phyloP scores from a whole-genome alignment of 345 rosid genomes.

The Boechera stricta region DNA sequence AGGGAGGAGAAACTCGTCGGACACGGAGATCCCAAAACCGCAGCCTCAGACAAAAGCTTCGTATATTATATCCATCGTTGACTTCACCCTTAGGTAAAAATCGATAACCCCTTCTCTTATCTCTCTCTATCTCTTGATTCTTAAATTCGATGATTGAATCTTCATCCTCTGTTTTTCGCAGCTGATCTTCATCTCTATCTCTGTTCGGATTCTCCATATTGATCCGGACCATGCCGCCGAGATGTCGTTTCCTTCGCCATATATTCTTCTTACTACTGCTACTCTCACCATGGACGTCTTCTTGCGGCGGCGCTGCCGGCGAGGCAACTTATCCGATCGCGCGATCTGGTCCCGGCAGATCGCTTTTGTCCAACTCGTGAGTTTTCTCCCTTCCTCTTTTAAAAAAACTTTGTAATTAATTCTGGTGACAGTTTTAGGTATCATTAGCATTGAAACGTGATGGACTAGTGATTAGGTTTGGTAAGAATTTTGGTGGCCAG shows the following conservation, averaged over 20 bases:
- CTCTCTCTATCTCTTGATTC: conserved; percentile 17
- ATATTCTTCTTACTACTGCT: conserved; percentile 28
- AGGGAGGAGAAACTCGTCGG: conserved; percentile 14
- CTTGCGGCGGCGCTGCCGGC: conserved; percentile 13
- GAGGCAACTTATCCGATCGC: conserved; percentile 11
- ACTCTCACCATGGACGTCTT: conserved; percentile 32
- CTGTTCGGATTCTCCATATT: background rate
- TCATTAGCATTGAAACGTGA: conserved; percentile 2
- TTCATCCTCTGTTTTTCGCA: conserved; percentile 16
- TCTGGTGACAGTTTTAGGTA: background rate
- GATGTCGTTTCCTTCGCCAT: conserved; percentile 36
- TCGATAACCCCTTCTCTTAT: background rate
- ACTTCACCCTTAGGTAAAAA: conserved; percentile 33
- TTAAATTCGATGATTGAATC: background rate
- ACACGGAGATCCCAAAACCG: conserved; percentile 47
- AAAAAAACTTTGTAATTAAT: too few species aligned
- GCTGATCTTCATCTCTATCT: conserved; percentile 22
- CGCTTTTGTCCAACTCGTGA: conserved; percentile 37
- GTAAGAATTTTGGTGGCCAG: background rate
- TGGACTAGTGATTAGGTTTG: background rate
- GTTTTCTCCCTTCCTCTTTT: conserved; percentile 1
- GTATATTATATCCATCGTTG: conserved; percentile 42
- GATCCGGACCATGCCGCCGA: conserved; percentile 20
- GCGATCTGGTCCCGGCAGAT: conserved; percentile 29
- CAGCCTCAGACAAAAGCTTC: conserved; percentile 42